Base-by-base conservation (phyloP, 1,284 basidiomycete genomes). In the Cerrena zonata region DNA sequence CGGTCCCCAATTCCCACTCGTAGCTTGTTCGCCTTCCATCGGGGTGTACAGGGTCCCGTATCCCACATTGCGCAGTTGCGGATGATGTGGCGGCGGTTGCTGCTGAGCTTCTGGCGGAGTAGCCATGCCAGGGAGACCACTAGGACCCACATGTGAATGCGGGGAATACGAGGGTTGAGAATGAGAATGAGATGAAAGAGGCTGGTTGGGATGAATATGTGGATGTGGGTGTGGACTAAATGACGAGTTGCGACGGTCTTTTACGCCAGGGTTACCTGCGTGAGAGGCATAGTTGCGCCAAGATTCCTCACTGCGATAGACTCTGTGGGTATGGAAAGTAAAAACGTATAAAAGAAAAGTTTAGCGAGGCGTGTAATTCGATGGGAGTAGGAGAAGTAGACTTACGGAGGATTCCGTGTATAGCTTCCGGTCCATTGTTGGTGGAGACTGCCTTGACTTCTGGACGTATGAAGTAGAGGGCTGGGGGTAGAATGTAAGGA, bases 21-120 rank as follows among this genome's bases (percentile, higher is more conserved):
- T n/a, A n/a, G 30, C 7, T 34, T 34, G 7, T 34, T 7, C 30
- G 30, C 30, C 30, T 34, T 22, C 39, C 7, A 18, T 18, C 10
- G 39, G 7, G 21, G 39, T 41, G 39, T 41, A 41, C 39, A 41
- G 21, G 39, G 39, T 41, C 39, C 21, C 39, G 39, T 41, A 41
- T 41, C 39, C 39, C 39, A 41, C 39, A 41, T 7, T 41, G 10
- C 7, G 39, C 39, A 41, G 39, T 22, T 41, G 34, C 34, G 10
- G 11, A n/a, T 36, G n/a, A n/a, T n/a, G n/a, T n/a, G n/a, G n/a
- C n/a, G n/a, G n/a, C n/a, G n/a, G n/a, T n/a, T 36, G 34, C 34
- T 36, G 34, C 34, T 36, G n/a, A n/a, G n/a, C 30, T 34, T 34
- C 30, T 7, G 30, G 30, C 7, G 30, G 15, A 7, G 30, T 34